Evolutionary conservation across 2,329 filamentous ascomycete species (phyloP).

Genomic region (Sarocladium strictum): DNA sequence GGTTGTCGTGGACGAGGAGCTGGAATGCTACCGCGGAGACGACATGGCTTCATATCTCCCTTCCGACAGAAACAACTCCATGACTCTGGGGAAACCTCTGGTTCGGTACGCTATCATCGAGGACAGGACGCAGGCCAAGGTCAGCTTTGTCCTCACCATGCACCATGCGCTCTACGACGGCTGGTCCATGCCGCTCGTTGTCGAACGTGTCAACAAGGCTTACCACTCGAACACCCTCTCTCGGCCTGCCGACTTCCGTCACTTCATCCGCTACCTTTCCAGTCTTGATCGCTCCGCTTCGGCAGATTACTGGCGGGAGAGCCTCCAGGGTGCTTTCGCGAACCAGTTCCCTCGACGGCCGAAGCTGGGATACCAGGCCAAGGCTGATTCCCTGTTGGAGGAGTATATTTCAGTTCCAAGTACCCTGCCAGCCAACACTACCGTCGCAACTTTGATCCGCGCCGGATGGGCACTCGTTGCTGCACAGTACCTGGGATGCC

Average conservation of each 20-base stretch:
- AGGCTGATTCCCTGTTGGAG: constrained; percentile 47
- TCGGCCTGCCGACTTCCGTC: constrained; percentile 37
- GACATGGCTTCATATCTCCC: constrained; percentile 34
- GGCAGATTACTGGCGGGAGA: constrained; percentile 40
- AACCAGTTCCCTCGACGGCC: constrained; percentile 44
- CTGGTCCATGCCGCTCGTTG: constrained; percentile 46
- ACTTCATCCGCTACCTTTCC: constrained; percentile 43
- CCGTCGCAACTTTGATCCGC: constrained; percentile 50
- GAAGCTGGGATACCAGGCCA: constrained; percentile 39
- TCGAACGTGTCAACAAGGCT: constrained; percentile 41
- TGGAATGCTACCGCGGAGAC: constrained; percentile 26
- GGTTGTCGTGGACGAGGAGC: constrained; percentile 36
- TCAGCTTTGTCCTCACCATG: constrained; percentile 46
- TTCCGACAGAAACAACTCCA: constrained; percentile 31
- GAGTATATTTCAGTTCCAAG: constrained; percentile 33
- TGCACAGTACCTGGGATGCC: constrained; percentile 43
- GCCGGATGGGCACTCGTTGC: constrained; percentile 53
- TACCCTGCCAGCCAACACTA: constrained; percentile 33
- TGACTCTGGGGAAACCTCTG: constrained; percentile 40
- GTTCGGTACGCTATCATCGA: constrained; percentile 39
- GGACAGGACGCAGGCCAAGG: constrained; percentile 22
- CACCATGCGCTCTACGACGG: constrained; percentile 54
- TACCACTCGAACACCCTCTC: constrained; percentile 27
- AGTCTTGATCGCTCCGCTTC: constrained; percentile 32
- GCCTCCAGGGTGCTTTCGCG: constrained; percentile 36